phyloP scores from a whole-genome alignment of 1,139 yeast species.

The Nakaseomyces glabratus region DNA sequence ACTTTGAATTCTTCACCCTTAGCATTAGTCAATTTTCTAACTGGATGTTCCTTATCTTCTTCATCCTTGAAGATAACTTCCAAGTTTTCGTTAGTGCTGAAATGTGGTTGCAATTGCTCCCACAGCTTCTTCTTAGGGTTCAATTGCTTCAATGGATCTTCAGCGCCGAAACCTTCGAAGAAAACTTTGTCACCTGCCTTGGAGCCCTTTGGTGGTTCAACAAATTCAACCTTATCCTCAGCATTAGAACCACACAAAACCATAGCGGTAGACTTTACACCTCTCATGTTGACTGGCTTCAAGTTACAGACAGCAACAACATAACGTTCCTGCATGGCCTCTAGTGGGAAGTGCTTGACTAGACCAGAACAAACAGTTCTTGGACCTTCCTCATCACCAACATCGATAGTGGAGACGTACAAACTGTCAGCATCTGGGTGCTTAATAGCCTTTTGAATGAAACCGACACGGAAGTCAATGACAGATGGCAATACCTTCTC shows the following conservation, averaged over 20 bases:
- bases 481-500: slow-evolving; percentile 67
- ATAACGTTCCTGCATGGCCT: slow-evolving; percentile 71
- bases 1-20: slow-evolving; percentile 68
- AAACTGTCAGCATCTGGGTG: slow-evolving; percentile 98
- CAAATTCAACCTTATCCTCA: slow-evolving; percentile 63
- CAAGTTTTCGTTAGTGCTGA: slow-evolving; percentile 66
- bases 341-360: slow-evolving; percentile 67
- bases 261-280: slow-evolving; percentile 93
- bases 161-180: slow-evolving; percentile 76
- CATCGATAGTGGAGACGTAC: slow-evolving; percentile 91
- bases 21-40: slow-evolving; percentile 67
- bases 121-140: slow-evolving; percentile 98
- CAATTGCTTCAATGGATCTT: slow-evolving; percentile 82
- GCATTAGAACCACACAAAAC: slow-evolving; percentile 83
- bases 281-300: slow-evolving; percentile 90
- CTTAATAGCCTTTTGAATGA: slow-evolving; percentile 89
- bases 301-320: slow-evolving; percentile 82
- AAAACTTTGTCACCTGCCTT: slow-evolving; percentile 94
- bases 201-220: slow-evolving; percentile 90
- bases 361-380: slow-evolving; percentile 97
- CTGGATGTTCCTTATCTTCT: slow-evolving; percentile 60
- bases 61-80: slow-evolving; percentile 70
- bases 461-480: slow-evolving; percentile 92
- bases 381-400: slow-evolving; percentile 95
- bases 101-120: slow-evolving; percentile 89